Evolutionary conservation across 345 rosid genomes (phyloP).

Genomic region (Firmiana major): DNA sequence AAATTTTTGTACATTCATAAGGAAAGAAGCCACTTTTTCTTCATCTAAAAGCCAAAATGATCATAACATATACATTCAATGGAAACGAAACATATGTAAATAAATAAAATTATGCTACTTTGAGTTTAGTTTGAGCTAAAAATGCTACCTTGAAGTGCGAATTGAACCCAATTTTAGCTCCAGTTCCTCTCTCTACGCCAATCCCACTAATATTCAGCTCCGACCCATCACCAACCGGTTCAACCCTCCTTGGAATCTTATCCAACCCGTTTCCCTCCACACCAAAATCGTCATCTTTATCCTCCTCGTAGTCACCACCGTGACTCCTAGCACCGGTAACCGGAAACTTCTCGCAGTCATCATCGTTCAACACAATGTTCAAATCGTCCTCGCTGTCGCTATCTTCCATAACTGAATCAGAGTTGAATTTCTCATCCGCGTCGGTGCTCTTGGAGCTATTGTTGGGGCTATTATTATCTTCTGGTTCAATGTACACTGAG

Average conservation of each 20-base stretch:
- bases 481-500: slow-evolving; percentile 21
- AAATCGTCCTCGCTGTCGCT: slow-evolving; percentile 69
- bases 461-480: slow-evolving; percentile 4
- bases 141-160: slow-evolving; percentile 31
- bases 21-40: not conserved
- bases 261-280: not conserved
- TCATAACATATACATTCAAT: not conserved
- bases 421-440: not conserved
- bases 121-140: not conserved
- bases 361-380: slow-evolving; percentile 63
- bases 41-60: not conserved
- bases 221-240: slow-evolving; percentile 13
- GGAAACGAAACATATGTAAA: not conserved
- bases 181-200: slow-evolving; percentile 10
- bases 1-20: not conserved
- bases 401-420: slow-evolving; percentile 13
- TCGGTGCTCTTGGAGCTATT: not conserved
- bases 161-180: slow-evolving; percentile 6
- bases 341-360: slow-evolving; percentile 29
- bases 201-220: slow-evolving; percentile 7
- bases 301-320: slow-evolving; percentile 13
- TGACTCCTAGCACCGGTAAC: slow-evolving; percentile 13
- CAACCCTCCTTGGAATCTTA: not conserved
- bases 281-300: not conserved
- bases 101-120: not conserved